Evolutionary conservation across 202 grass and related monocot species (phyloP).

Genomic region (Carex arenaria): DNA sequence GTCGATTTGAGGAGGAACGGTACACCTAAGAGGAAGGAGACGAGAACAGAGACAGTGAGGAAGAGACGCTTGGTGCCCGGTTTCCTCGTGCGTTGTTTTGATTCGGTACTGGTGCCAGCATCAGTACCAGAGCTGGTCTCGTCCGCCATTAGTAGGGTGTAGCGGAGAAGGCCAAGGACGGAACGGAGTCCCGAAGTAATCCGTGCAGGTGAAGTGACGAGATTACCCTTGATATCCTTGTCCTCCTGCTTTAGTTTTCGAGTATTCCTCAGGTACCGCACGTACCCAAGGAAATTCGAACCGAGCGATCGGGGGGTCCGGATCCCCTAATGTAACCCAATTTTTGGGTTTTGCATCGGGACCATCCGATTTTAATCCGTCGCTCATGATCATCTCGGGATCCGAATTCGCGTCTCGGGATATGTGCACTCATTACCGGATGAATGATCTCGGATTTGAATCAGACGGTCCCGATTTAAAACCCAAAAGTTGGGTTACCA

Average conservation of each 20-base stretch:
- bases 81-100: conserved; percentile 27
- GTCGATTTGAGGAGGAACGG: conserved; percentile 75
- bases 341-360: no score
- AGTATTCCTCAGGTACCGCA: no score
- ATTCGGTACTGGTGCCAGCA: background rate
- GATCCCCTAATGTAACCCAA: no score
- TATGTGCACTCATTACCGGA: no score
- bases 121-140: background rate
- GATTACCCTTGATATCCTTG: background rate
- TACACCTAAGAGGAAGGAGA: conserved; percentile 60
- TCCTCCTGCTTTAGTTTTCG: background rate
- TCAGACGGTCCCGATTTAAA: no score
- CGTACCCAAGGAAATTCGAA: no score
- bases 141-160: background rate
- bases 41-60: conserved; percentile 56
- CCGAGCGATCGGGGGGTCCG: no score
- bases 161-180: background rate
- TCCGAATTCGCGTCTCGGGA: no score
- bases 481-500: no score
- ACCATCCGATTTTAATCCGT: no score
- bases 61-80: conserved; percentile 65
- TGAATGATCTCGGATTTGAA: no score
- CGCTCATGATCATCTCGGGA: no score
- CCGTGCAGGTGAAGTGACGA: background rate
- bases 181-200: background rate